phyloP scores from a whole-genome alignment of 495 filamentous ascomycete genomes.

The Talaromyces liani region DNA sequence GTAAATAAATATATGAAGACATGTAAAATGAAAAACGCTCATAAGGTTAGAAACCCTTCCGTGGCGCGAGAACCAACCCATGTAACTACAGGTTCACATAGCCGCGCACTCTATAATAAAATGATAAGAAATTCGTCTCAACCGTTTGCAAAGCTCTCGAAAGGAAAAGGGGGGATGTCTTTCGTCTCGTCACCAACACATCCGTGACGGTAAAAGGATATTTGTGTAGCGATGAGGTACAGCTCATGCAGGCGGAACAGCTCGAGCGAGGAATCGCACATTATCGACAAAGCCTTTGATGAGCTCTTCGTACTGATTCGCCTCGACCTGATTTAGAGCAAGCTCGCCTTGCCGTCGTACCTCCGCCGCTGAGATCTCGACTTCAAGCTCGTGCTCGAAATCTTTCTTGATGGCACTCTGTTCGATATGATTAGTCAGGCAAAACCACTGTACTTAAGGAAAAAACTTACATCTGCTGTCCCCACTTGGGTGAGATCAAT shows the following conservation, averaged over 20 bases:
- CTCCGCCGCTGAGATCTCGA: conserved; percentile 65
- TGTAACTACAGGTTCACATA: neutral
- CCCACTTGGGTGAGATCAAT: conserved; percentile 88
- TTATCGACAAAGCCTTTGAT: conserved; percentile 83
- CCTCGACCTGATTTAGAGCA: conserved; percentile 17
- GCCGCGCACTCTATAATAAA: neutral
- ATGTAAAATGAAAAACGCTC: conserved; percentile 3
- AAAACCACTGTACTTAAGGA: neutral
- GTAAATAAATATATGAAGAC: neutral
- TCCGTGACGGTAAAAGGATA: too few species aligned
- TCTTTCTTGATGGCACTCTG: conserved; percentile 31
- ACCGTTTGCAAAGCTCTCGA: neutral
- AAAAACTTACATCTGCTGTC: conserved; percentile 46
- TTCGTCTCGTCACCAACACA: too few species aligned
- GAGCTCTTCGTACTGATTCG: conserved; percentile 62
- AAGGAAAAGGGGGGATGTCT: too few species aligned
- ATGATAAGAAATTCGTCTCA: conserved; percentile 1
- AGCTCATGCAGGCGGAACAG: conserved; percentile 22
- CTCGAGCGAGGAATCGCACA: conserved; percentile 58
- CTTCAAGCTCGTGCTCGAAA: conserved; percentile 83
- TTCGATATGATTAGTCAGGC: conserved; percentile 9
- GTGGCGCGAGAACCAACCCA: neutral
- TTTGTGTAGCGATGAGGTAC: neutral
- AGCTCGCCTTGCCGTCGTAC: conserved; percentile 63
- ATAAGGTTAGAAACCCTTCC: neutral